A percentile compares a stretch with the other conserved stretches of the same genome.
These are phyloP conservation scores for Xylariaceae sp. DNA, from an alignment of 2,329 filamentous ascomycete genomes.

Conservation along the genomic window DNA sequence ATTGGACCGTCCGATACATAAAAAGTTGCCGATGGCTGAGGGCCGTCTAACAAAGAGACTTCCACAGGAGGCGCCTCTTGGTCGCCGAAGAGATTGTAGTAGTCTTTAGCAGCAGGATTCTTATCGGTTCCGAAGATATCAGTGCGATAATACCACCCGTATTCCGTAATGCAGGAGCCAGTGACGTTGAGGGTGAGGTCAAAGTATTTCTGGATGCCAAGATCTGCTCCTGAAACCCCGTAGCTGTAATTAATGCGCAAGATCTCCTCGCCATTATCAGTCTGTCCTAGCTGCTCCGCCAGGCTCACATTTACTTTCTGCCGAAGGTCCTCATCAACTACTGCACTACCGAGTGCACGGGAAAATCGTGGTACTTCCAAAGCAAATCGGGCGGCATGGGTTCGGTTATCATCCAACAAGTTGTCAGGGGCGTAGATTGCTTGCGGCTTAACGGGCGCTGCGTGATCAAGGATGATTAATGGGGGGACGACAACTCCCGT, in stretches of 20 bases:
- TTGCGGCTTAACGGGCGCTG: conserved; percentile 31
- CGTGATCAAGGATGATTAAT: conserved; percentile 26
- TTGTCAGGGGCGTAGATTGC: conserved; percentile 23
- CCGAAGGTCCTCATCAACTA: conserved; percentile 13
- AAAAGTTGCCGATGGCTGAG: conserved; percentile 12
- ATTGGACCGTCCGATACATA: neutral
- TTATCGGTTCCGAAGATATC: conserved; percentile 1
- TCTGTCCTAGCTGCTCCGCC: conserved; percentile 15
- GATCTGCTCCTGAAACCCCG: conserved; percentile 33
- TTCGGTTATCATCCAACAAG: neutral
- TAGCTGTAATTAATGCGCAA: conserved; percentile 36
- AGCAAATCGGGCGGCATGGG: conserved; percentile 9
- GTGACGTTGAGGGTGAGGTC: conserved; percentile 33
- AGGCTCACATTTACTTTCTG: conserved; percentile 18
- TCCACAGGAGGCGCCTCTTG: too few species aligned
- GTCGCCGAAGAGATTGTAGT: conserved; percentile 5
- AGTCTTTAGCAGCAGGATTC: conserved; percentile 3
- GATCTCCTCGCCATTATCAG: conserved; percentile 26
- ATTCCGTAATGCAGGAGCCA: conserved; percentile 40
- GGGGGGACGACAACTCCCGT: conserved; percentile 25
- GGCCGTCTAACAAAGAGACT: conserved; percentile 20
- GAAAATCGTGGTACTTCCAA: conserved; percentile 22
- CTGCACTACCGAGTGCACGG: conserved; percentile 22
- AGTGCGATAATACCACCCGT: conserved; percentile 32
- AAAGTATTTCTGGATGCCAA: conserved; percentile 36